Conservation (phyloP, 2,329 filamentous ascomycete genomes). For the Colletotrichum sp. region DNA sequence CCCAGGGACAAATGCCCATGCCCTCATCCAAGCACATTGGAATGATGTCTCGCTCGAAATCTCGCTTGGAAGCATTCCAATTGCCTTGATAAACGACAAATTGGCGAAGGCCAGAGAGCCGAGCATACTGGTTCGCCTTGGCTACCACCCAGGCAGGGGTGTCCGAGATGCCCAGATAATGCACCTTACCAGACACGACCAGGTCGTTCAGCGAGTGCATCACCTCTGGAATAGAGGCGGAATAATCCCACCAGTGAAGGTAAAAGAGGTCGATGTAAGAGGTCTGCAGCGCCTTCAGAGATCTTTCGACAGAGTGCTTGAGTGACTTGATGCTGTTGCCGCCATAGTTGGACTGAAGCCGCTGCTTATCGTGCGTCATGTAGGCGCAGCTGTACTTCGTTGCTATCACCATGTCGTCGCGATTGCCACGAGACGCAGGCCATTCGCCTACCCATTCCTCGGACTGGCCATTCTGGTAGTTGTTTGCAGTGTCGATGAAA, state of each 20-base stretch:
- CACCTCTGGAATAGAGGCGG: slow-evolving; percentile 41
- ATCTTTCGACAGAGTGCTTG: slow-evolving; percentile 42
- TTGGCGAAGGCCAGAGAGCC: slow-evolving; percentile 31
- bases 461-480: slow-evolving; percentile 61
- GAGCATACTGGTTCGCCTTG: slow-evolving; percentile 39
- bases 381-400: slow-evolving; percentile 61
- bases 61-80: slow-evolving; percentile 34
- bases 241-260: slow-evolving; percentile 47
- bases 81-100: slow-evolving; percentile 42
- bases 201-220: slow-evolving; percentile 43
- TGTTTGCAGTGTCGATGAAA: slow-evolving; percentile 69
- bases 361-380: slow-evolving; percentile 23
- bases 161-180: slow-evolving; percentile 43
- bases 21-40: slow-evolving; percentile 42
- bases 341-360: slow-evolving; percentile 33
- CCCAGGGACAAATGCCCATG: slow-evolving; percentile 64
- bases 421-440: slow-evolving; percentile 49
- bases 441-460: slow-evolving; percentile 63
- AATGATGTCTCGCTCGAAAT: slow-evolving; percentile 43
- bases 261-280: slow-evolving; percentile 47
- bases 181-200: slow-evolving; percentile 40
- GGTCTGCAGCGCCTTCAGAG: slow-evolving; percentile 46
- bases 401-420: slow-evolving; percentile 59
- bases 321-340: slow-evolving; percentile 47
- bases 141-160: slow-evolving; percentile 42